phyloP scores from a whole-genome alignment of 2,329 filamentous ascomycete species.

The Cucurbitaria berberidis region DNA sequence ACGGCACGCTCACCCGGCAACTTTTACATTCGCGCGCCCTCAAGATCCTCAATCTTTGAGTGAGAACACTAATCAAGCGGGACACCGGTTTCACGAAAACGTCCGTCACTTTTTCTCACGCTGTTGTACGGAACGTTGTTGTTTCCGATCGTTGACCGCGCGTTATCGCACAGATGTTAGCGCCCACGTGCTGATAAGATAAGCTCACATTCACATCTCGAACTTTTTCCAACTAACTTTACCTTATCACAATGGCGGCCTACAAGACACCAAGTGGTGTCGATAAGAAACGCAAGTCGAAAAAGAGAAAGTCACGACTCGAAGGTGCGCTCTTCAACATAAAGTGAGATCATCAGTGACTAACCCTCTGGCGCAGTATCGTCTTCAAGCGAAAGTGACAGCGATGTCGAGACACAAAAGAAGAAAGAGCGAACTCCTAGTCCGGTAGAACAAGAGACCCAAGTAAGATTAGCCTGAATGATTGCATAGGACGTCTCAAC shows the following conservation, averaged over 20 bases:
- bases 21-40: too few species aligned
- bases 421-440: slow-evolving; percentile 7
- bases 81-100: too few species aligned
- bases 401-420: slow-evolving; percentile 29
- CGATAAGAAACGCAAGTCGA: slow-evolving; percentile 34
- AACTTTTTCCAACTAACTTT: slow-evolving; percentile 22
- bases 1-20: too few species aligned
- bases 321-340: slow-evolving; percentile 34
- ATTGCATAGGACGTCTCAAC: too few species aligned
- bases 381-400: slow-evolving; percentile 41
- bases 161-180: too few species aligned
- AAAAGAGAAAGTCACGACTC: slow-evolving; percentile 41
- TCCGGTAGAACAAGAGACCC: slow-evolving; percentile 2
- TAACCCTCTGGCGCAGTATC: slow-evolving; percentile 32
- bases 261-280: slow-evolving; percentile 20
- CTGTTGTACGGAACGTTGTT: too few species aligned
- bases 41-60: too few species aligned
- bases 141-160: too few species aligned
- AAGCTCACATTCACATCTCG: slow-evolving; percentile 27
- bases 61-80: too few species aligned
- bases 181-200: slow-evolving; percentile 37
- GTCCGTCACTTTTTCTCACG: too few species aligned
- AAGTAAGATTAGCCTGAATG: neutral
- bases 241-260: slow-evolving; percentile 27
- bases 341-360: too few species aligned